Evolutionary conservation across 2,329 filamentous ascomycete genomes (phyloP).

Genomic region (Rugonectria rugulosa): DNA sequence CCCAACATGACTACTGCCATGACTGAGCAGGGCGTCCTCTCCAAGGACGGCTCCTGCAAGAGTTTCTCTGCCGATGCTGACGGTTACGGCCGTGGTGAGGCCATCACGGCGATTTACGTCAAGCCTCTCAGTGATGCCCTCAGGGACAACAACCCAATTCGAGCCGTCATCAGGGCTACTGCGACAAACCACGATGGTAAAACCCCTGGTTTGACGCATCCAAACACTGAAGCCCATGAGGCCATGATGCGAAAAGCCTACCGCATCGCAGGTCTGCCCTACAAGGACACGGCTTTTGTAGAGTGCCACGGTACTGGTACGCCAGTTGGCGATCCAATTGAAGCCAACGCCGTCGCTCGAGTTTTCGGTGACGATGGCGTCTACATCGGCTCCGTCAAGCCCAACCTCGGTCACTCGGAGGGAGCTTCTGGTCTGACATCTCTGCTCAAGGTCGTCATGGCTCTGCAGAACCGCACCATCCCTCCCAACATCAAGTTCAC

Average conservation of each 20-base stretch:
- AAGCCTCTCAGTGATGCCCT: conserved; percentile 55
- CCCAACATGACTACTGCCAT: conserved; percentile 34
- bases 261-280: conserved; percentile 30
- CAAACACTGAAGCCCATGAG: conserved; percentile 46
- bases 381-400: conserved; percentile 42
- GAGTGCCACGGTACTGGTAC: conserved; percentile 57
- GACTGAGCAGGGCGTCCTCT: conserved; percentile 35
- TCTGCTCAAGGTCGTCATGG: conserved; percentile 43
- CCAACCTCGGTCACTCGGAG: conserved; percentile 48
- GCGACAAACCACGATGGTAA: conserved; percentile 50
- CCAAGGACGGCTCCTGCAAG: conserved; percentile 34
- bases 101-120: conserved; percentile 49
- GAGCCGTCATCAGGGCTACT: conserved; percentile 44
- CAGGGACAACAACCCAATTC: conserved; percentile 49
- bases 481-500: conserved; percentile 42
- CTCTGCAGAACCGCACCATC: conserved; percentile 41
- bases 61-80: conserved; percentile 51
- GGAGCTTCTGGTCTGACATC: conserved; percentile 38
- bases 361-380: conserved; percentile 40
- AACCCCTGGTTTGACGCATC: conserved; percentile 49
- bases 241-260: conserved; percentile 50
- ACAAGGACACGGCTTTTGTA: conserved; percentile 37
- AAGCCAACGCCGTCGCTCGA: conserved; percentile 44
- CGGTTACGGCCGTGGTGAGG: conserved; percentile 58
- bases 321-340: conserved; percentile 50